Evolutionary conservation across 2,329 filamentous ascomycete genomes (phyloP), one percentile per base, ranked within the genome.

Genomic region (Erysiphe pulchra): DNA sequence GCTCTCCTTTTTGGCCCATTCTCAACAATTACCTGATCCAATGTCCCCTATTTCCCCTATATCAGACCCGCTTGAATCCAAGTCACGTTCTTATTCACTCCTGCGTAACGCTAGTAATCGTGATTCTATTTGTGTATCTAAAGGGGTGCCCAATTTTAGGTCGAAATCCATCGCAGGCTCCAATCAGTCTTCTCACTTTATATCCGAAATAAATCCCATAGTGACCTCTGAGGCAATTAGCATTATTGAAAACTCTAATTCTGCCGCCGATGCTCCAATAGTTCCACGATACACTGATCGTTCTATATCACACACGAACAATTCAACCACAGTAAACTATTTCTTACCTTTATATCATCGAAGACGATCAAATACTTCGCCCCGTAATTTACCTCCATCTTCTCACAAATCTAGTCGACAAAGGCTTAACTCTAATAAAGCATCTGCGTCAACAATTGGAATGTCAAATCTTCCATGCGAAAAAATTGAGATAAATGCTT

Each of bases 1-100:
- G 0, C 67, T 98, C 17, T 93, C 86, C 0, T 98, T 95, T 71
- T 68, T 98, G 31, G 86, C 87, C 12, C 85, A 94, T 58, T 92
- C 86, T 0, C 79, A 87, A 55, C 77, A 79, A 1, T 70, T 87
- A 5, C 81, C 83, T 1, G 82, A 90, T 45, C 73, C 85, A 14
- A 65, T 77, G 3, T 42, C 45, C 18, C 33, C 34, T 6, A 24
- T 34, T 7, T n/a, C n/a, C n/a, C n/a, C n/a, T n/a, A n/a, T n/a
- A n/a, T 60, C 70, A 17, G 71, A 47, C 1, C 56, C 68, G 2
- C 67, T 68, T 0, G 65, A 72, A 30, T 70, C 69, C 52, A 69
- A 58, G 48, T 51, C 55, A 9, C 53, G 48, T 48, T 54, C 45
- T 51, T 51, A 39, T 39, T 53, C 40, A 48, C 63, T 61, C 60